Conservation (phyloP, 306 rosid genomes). For the Vigna trinervia region DNA sequence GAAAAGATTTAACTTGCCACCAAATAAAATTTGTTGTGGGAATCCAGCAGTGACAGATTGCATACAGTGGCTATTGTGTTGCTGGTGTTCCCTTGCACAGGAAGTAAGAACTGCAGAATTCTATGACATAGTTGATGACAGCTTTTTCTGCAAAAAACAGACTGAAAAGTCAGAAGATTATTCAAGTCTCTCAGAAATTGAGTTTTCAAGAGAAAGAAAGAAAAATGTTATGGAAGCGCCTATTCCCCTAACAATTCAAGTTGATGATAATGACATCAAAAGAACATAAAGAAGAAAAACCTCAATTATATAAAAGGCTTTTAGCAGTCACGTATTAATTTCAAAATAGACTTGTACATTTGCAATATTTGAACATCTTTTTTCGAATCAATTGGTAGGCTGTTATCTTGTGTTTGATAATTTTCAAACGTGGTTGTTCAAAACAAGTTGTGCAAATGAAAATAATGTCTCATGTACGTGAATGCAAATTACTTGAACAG, state of each 20-base stretch:
- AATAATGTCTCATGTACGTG: not conserved
- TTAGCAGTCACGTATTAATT: constrained; percentile 12
- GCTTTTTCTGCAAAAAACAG: constrained; percentile 38
- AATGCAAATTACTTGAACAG: not conserved
- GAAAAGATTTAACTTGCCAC: constrained; percentile 55
- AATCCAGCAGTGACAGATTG: constrained; percentile 56
- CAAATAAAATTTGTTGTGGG: constrained; percentile 50
- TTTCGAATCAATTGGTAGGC: not conserved
- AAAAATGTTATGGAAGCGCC: constrained; percentile 53
- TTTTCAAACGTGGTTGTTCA: not conserved
- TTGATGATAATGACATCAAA: constrained; percentile 30
- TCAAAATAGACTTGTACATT: not conserved
- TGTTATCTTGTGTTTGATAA: not conserved
- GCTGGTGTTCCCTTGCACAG: constrained; percentile 71
- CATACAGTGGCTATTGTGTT: constrained; percentile 63
- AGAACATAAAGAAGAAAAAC: constrained; percentile 25
- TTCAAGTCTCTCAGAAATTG: constrained; percentile 32
- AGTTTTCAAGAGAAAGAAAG: constrained; percentile 30
- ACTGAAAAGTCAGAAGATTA: not conserved
- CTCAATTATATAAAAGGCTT: not conserved
- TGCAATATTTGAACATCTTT: not conserved
- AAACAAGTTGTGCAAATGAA: not conserved
- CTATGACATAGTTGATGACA: constrained; percentile 49
- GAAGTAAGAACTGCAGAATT: constrained; percentile 61
- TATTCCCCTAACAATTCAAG: constrained; percentile 33